phyloP scores from a whole-genome alignment of 2,329 filamentous ascomycete species.

The Cryphonectria japonica region DNA sequence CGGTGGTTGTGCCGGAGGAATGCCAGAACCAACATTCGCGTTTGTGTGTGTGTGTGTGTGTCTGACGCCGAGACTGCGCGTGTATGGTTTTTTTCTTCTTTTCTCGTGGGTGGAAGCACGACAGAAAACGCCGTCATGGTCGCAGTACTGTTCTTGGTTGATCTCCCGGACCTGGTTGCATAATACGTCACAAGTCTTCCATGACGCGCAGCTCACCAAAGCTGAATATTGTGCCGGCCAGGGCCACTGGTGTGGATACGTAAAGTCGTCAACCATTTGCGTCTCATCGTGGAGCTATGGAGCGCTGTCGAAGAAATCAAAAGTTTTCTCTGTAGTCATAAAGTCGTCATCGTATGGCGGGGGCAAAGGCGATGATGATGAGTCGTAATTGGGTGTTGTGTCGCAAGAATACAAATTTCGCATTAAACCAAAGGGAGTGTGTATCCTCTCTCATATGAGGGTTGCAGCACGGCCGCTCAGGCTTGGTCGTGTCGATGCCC shows the following conservation, averaged over 20 bases:
- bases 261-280: slow-evolving; percentile 61
- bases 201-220: neutral
- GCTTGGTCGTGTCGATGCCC: slow-evolving; percentile 16
- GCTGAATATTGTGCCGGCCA: slow-evolving; percentile 26
- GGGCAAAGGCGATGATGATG: slow-evolving; percentile 28
- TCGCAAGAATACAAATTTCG: slow-evolving; percentile 29
- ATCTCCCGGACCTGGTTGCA: slow-evolving; percentile 1
- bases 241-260: slow-evolving; percentile 33
- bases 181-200: neutral
- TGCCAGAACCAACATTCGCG: neutral
- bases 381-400: slow-evolving; percentile 28
- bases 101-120: slow-evolving; percentile 3
- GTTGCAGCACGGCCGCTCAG: neutral
- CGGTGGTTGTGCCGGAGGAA: neutral
- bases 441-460: neutral
- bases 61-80: neutral
- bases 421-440: slow-evolving; percentile 18
- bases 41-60: neutral
- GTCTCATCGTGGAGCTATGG: slow-evolving; percentile 2
- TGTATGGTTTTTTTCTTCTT: neutral
- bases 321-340: slow-evolving; percentile 14
- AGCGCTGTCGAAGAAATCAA: slow-evolving; percentile 15
- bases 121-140: slow-evolving; percentile 15
- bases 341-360: slow-evolving; percentile 32
- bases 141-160: slow-evolving; percentile 2